A percentile compares a stretch with the other conserved stretches of the same genome.
Conservation (phyloP, 805 yeast genomes). For the Saturnispora hagleri region DNA sequence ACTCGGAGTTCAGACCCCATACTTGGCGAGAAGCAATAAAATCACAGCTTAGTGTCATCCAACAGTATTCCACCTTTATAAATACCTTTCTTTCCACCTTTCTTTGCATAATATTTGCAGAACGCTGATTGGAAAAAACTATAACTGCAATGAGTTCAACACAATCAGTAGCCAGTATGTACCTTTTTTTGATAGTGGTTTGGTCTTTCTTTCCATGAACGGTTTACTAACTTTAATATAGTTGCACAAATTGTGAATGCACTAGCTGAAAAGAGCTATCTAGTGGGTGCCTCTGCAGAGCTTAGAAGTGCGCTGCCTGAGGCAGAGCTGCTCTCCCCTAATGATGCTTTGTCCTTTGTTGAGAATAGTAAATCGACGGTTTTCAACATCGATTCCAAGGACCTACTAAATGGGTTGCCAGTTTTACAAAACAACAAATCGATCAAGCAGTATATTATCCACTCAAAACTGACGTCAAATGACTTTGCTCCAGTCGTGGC, state of each 20-base stretch:
- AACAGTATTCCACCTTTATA: background rate
- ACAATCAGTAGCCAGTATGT: conserved; percentile 5
- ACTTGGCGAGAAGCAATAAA: conserved; percentile 3
- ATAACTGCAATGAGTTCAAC: background rate
- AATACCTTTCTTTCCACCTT: background rate
- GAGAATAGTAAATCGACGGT: conserved; percentile 28
- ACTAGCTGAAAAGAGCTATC: conserved; percentile 7
- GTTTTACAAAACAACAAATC: conserved; percentile 31
- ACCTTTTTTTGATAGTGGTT: background rate
- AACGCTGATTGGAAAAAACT: background rate
- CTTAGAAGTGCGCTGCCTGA: background rate
- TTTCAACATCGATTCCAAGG: conserved; percentile 33
- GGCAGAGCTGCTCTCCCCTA: conserved; percentile 25
- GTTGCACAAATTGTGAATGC: conserved; percentile 4
- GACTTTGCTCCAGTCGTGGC: conserved; percentile 69
- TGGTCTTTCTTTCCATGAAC: background rate
- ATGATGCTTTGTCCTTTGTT: conserved; percentile 46
- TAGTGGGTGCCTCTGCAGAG: conserved; percentile 2
- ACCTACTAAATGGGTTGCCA: conserved; percentile 54
- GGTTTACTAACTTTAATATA: background rate
- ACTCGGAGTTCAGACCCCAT: conserved; percentile 8
- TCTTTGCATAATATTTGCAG: background rate
- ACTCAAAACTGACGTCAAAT: conserved; percentile 44
- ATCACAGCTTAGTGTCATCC: conserved; percentile 5
- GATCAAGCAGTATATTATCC: conserved; percentile 43